phyloP scores from a whole-genome alignment of 768 basidiomycete genomes.

The Amanita subjunquillea region DNA sequence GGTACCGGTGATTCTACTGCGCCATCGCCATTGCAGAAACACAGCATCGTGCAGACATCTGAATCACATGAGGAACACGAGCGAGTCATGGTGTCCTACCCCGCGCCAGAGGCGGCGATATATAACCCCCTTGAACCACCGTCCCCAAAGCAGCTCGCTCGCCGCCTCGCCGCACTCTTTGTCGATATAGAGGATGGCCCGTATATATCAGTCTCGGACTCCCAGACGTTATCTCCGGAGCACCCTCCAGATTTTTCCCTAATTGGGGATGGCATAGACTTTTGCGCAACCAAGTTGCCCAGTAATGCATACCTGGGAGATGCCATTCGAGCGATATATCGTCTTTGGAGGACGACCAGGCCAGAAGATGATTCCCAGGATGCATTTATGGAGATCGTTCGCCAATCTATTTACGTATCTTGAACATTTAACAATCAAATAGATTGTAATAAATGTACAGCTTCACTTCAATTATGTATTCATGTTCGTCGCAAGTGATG shows the following conservation, averaged over 20 bases:
- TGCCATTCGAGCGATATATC: slow-evolving; percentile 45
- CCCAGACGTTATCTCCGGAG: slow-evolving; percentile 8
- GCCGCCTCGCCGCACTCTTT: slow-evolving; percentile 27
- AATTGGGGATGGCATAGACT: neutral
- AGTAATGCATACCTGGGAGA: slow-evolving; percentile 34
- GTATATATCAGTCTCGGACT: slow-evolving; percentile 7
- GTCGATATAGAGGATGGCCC: slow-evolving; percentile 10
- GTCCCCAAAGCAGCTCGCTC: slow-evolving; percentile 28
- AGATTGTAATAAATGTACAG: neutral
- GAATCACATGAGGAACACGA: slow-evolving; percentile 11
- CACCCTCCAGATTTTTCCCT: slow-evolving; percentile 9
- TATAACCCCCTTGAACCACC: slow-evolving; percentile 33
- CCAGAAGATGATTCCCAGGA: slow-evolving; percentile 7
- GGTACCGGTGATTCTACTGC: slow-evolving; percentile 36
- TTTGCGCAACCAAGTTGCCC: neutral
- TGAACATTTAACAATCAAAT: neutral
- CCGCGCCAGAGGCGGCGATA: slow-evolving; percentile 16
- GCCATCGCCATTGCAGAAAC: slow-evolving; percentile 35
- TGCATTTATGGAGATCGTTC: slow-evolving; percentile 2
- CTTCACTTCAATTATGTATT: neutral
- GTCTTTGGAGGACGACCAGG: slow-evolving; percentile 42
- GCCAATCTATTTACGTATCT: neutral
- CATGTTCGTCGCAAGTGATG: neutral
- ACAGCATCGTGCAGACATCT: slow-evolving; percentile 12
- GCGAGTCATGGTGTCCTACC: slow-evolving; percentile 23